These are phyloP conservation scores for Acorus calamus DNA, from an alignment of 106 monocot genomes.

Conservation along the genomic window DNA sequence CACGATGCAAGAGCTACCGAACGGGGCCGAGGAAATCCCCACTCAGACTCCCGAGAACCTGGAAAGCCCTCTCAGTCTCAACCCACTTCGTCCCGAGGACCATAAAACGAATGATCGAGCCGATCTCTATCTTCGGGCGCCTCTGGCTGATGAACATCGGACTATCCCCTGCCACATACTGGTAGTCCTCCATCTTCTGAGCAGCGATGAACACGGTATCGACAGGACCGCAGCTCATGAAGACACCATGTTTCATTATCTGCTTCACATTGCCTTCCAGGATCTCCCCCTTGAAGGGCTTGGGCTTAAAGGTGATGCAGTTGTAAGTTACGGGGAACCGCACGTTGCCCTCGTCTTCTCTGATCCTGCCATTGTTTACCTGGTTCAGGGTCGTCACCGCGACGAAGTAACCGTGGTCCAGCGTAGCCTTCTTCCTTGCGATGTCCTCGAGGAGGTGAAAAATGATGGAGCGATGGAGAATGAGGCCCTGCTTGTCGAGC, in stretches of 20 bases:
- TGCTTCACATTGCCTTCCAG: conserved; percentile 51
- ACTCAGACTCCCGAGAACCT: conserved; percentile 50
- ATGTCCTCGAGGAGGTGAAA: conserved; percentile 60
- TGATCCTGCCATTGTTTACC: conserved; percentile 48
- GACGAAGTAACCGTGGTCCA: conserved; percentile 58
- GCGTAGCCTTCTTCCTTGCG: conserved; percentile 42
- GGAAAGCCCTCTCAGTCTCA: conserved; percentile 58
- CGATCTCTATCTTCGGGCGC: conserved; percentile 47
- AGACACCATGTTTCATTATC: conserved; percentile 59
- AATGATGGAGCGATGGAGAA: conserved; percentile 52
- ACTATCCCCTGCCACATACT: conserved; percentile 43
- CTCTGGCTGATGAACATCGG: conserved; percentile 61
- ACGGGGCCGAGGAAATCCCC: conserved; percentile 74
- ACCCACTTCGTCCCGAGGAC: conserved; percentile 69
- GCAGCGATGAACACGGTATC: conserved; percentile 55
- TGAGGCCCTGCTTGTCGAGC: conserved; percentile 41
- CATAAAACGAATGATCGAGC: conserved; percentile 48
- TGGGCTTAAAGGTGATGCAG: conserved; percentile 55
- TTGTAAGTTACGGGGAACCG: conserved; percentile 59
- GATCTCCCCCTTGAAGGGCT: conserved; percentile 63
- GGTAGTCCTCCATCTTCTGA: conserved; percentile 50
- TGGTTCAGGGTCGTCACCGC: conserved; percentile 47
- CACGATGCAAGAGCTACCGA: neutral
- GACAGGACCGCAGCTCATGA: conserved; percentile 54
- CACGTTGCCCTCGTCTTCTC: conserved; percentile 50